Conservation (phyloP, 305 asterid genomes). For the Fraxinus baroniana region DNA sequence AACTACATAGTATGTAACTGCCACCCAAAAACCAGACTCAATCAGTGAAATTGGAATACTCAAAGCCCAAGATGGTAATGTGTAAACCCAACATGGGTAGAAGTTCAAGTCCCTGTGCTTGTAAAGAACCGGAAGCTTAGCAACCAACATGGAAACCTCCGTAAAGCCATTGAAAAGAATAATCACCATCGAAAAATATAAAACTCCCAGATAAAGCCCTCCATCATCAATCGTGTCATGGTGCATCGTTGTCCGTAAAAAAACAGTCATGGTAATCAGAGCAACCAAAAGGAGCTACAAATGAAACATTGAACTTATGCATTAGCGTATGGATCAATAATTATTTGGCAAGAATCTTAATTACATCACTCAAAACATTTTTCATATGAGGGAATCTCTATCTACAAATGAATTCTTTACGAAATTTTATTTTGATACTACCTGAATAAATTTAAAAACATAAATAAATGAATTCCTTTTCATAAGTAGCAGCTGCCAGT, state of each 20-base stretch:
- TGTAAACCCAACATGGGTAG: conserved; percentile 55
- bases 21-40: background rate
- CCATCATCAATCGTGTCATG: conserved; percentile 85
- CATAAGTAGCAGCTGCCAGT: conserved; percentile 88
- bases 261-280: conserved; percentile 91
- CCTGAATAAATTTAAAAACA: conserved; percentile 89
- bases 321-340: conserved; percentile 25
- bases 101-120: conserved; percentile 53
- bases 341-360: background rate
- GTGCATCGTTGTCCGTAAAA: conserved; percentile 82
- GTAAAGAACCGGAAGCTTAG: conserved; percentile 51
- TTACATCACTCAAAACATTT: conserved; percentile 8
- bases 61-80: conserved; percentile 61
- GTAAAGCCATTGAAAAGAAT: conserved; percentile 66
- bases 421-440: conserved; percentile 28
- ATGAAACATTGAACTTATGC: conserved; percentile 22
- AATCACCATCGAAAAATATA: conserved; percentile 85
- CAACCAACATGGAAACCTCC: conserved; percentile 53
- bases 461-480: conserved; percentile 84
- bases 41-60: background rate
- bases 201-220: conserved; percentile 81
- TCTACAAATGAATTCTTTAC: background rate
- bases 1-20: background rate
- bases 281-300: conserved; percentile 89
- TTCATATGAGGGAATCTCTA: background rate